phyloP scores from a whole-genome alignment of 2,329 filamentous ascomycete genomes.

The Tolypocladium amazonense region DNA sequence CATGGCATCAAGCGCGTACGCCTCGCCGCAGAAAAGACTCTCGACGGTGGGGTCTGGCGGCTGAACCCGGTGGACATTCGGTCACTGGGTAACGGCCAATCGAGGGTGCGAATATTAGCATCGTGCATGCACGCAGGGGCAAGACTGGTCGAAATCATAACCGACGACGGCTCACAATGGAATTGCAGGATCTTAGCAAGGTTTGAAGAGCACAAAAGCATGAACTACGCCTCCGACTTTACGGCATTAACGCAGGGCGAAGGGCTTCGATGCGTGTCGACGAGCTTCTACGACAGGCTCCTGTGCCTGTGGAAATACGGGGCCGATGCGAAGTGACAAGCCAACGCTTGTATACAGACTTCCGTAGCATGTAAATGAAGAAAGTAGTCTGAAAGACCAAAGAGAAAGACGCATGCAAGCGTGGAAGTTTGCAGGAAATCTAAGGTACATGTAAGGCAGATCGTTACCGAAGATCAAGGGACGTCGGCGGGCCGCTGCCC shows the following conservation, averaged over 20 bases:
- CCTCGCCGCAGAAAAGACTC: constrained; percentile 51
- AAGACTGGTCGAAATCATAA: constrained; percentile 45
- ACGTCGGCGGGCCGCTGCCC: not conserved
- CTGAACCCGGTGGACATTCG: constrained; percentile 48
- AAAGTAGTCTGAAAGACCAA: no score
- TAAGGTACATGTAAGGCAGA: no score
- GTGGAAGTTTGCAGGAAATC: no score
- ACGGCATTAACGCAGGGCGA: constrained; percentile 25
- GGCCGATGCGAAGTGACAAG: not conserved
- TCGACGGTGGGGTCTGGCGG: constrained; percentile 82
- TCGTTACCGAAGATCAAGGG: no score
- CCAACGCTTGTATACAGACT: not conserved
- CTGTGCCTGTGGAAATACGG: constrained; percentile 54
- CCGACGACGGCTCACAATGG: constrained; percentile 35
- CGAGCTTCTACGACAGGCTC: constrained; percentile 66
- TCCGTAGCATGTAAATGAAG: no score
- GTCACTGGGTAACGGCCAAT: constrained; percentile 11
- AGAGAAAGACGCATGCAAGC: no score
- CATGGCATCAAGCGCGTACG: constrained; percentile 31
- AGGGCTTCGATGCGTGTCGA: constrained; percentile 46
- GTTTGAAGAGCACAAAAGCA: constrained; percentile 82
- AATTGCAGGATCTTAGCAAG: constrained; percentile 53
- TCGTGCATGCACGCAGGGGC: constrained; percentile 92
- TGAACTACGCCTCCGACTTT: constrained; percentile 86
- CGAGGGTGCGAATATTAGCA: constrained; percentile 49